Conservation (phyloP, 306 rosid genomes). For the Parietaria judaica region DNA sequence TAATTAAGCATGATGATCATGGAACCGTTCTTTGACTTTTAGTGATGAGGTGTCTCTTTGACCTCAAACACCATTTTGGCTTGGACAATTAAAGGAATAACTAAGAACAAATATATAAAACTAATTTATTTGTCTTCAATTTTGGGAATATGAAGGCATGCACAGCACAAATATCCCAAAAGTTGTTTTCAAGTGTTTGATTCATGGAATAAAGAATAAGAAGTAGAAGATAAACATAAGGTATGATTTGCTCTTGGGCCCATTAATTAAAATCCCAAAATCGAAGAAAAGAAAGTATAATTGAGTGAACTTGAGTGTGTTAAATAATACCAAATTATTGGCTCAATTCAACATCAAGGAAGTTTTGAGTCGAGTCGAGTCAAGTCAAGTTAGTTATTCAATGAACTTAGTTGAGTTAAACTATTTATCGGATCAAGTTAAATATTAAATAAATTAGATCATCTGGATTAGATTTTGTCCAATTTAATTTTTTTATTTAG, state of each 20-base stretch:
- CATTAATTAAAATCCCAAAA: background rate
- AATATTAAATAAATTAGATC: too few relatives aligned
- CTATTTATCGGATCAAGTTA: too few relatives aligned
- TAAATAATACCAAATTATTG: background rate
- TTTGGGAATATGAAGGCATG: background rate
- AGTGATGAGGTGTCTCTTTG: slow-evolving; percentile 1
- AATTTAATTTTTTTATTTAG: too few relatives aligned
- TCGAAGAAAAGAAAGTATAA: too few relatives aligned
- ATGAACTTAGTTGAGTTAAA: too few relatives aligned
- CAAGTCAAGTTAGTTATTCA: too few relatives aligned
- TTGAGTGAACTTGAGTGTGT: background rate
- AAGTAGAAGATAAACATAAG: background rate
- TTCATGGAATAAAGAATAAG: background rate
- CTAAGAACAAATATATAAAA: background rate
- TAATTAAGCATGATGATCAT: slow-evolving; percentile 14
- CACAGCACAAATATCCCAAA: background rate
- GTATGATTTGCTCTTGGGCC: slow-evolving; percentile 9
- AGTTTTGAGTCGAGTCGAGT: too few relatives aligned
- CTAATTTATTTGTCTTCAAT: background rate
- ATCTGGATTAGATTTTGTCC: too few relatives aligned
- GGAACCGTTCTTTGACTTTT: slow-evolving; percentile 2
- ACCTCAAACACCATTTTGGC: slow-evolving; percentile 1
- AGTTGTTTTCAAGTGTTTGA: background rate
- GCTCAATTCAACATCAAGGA: too few relatives aligned
- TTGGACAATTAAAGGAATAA: background rate